phyloP scores from a whole-genome alignment of 805 yeast genomes.

The Isabelozyma heimii region DNA sequence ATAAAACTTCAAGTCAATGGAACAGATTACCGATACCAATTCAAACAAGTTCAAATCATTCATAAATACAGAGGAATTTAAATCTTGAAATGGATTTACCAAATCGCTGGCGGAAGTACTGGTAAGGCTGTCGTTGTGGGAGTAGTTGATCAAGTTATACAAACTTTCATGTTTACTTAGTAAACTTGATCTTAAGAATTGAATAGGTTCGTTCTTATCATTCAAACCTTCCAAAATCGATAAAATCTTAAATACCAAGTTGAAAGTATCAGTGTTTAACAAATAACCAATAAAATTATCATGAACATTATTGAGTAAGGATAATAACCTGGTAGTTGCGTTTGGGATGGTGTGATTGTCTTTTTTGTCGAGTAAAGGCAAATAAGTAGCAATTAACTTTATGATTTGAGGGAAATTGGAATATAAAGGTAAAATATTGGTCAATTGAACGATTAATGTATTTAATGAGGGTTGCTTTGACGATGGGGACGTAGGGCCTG shows the following conservation, averaged over 20 bases:
- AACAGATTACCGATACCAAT: conserved; percentile 63
- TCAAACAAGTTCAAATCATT: conserved; percentile 46
- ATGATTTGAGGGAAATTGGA: conserved; percentile 31
- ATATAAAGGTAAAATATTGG: conserved; percentile 31
- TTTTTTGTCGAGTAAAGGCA: conserved; percentile 9
- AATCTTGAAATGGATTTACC: conserved; percentile 24
- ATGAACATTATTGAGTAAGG: conserved; percentile 54
- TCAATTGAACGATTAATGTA: conserved; percentile 7
- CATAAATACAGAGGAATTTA: conserved; percentile 49
- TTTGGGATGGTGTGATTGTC: conserved; percentile 16
- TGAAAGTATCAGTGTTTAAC: conserved; percentile 49
- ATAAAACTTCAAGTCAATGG: conserved; percentile 65
- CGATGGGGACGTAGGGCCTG: conserved; percentile 1
- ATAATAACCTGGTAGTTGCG: conserved; percentile 49
- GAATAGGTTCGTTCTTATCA: conserved; percentile 31
- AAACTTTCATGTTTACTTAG: conserved; percentile 46
- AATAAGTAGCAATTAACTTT: conserved; percentile 12
- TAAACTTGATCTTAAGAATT: conserved; percentile 51
- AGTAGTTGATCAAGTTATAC: conserved; percentile 23
- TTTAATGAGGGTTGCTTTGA: conserved; percentile 8
- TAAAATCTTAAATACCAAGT: conserved; percentile 52
- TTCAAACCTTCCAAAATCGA: conserved; percentile 46
- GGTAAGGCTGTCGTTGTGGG: not conserved
- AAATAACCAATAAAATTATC: conserved; percentile 67
- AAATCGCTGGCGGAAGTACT: conserved; percentile 1